Evolutionary conservation across 306 rosid species (phyloP).

Genomic region (Malus asiatica): DNA sequence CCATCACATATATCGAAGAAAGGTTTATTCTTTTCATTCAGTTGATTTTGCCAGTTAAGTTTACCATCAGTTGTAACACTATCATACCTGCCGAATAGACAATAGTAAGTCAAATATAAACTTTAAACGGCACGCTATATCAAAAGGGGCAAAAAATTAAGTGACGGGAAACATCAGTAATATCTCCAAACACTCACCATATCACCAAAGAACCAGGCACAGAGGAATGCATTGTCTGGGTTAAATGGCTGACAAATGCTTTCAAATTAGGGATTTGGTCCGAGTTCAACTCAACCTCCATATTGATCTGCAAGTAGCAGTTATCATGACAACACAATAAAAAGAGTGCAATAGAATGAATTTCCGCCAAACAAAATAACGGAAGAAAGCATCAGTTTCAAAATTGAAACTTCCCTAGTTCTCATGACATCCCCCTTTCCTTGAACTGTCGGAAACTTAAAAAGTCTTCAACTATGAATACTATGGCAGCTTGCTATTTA

Average conservation of each 20-base stretch:
- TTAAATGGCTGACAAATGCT: constrained; percentile 72
- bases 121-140: constrained; percentile 6
- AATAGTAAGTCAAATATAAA: constrained; percentile 19
- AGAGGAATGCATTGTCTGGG: constrained; percentile 60
- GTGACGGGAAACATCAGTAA: neutral
- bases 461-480: neutral
- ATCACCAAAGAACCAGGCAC: constrained; percentile 78
- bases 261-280: constrained; percentile 53
- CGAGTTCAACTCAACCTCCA: constrained; percentile 57
- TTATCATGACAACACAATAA: neutral
- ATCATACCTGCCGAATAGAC: constrained; percentile 66
- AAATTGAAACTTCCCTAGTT: neutral
- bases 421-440: neutral
- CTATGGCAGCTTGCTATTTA: neutral
- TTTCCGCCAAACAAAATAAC: neutral
- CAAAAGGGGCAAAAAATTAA: neutral
- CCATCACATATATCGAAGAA: constrained; percentile 93
- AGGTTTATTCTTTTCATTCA: constrained; percentile 56
- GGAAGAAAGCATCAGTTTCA: neutral
- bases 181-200: constrained; percentile 47
- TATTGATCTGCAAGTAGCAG: constrained; percentile 62
- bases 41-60: constrained; percentile 67
- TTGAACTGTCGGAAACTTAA: neutral
- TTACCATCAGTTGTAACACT: constrained; percentile 65
- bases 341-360: neutral